Evolutionary conservation across 208 protist species (phyloP), one percentile per base, ranked within the genome.

Genomic region (Crithidia expoeki): DNA sequence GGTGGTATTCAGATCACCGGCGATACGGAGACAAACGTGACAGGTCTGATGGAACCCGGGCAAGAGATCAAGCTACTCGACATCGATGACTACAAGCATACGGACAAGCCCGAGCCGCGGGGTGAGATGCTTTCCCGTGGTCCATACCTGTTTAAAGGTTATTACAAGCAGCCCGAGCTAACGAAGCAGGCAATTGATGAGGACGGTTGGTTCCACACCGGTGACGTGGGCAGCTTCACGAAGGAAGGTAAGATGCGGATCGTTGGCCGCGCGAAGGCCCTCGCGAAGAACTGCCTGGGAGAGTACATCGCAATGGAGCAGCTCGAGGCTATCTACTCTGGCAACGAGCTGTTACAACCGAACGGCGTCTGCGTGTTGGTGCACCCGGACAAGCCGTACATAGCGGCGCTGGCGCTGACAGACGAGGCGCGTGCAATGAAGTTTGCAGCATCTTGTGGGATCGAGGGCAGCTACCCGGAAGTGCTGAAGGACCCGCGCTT

Each of bases 41-140:
- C 87, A 42, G 94, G 94, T 1, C 72, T 87, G 66, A 70, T 93
- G 55, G 52, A 97, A 33, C 69, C 80, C 14, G 62, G 61, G 23
- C 76, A 81, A 65, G 92, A 99, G 79, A 44, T 99, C 28, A 96
- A 96, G 78, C 82, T 99, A 0, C 76, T 91, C n/a, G 94, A 98
- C 70, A 90, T 92, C 6, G 89, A 93, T 5, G 84, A 93, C 34
- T 94, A 92, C 76, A 85, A 83, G 56, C 88, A 95, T 78, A 90
- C 84, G 0, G 87, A 97, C 65, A 74, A 60, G 59, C 88, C 86
- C 2, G 68, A 88, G 61, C 86, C 87, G 30, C 86, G 89, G 10
- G 88, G 87, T 36, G 94, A 98, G 76, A 88, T 98, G 34, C 76
- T 78, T 38, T 63, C 94, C 12, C 88, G 92, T 49, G 91, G 92